Base-by-base conservation (phyloP, 805 yeast species). In the Kodamaea leandrae region DNA sequence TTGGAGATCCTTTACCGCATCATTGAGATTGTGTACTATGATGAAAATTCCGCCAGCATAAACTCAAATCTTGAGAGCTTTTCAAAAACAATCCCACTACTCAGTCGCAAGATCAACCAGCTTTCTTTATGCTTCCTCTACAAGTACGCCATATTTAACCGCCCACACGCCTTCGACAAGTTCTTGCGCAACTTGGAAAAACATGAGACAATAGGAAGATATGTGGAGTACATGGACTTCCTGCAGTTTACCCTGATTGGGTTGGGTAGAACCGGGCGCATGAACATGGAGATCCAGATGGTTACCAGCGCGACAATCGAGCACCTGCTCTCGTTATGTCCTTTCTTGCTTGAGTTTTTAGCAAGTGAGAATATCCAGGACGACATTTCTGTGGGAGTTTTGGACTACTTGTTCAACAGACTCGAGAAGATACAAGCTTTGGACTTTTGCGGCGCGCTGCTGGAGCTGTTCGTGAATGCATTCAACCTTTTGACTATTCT, bases 221-320 rank as follows among this genome's bases (percentile, higher is more conserved):
- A 75, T 48, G 91, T 86, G 15, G 80, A 81, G 51, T 80, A 82
- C 39, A 75, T 90, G 51, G 96, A 89, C 64, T 90, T 89, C 53
- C 85, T 86, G 54, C 91, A 86, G 51, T 83, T 89, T 61, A 88
- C 96, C 1, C 82, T 91, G 0, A 81, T 90, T 36, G 96, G 96
- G 0, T 71, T 89, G 36, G 96, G 96, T 2, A 71, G 96, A 48
- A 85, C 96, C 0, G 87, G 86, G 8, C 76, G 83, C 51, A 89
- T 89, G 96, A 90, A 86, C 63, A 82, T 78, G 60, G 95, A 86
- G 61, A 89, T 89, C 51, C 95, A 89, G 61, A 86, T 86, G 86
- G 87, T 89, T 29, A 89, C 96, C 0, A 71, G 82, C 29, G 65
- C 68, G 19, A 89, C 96, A 2, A 79, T 89, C 17, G 60, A 76